phyloP scores from a whole-genome alignment of 495 filamentous ascomycete species.

The Talaromyces wortmannii region DNA sequence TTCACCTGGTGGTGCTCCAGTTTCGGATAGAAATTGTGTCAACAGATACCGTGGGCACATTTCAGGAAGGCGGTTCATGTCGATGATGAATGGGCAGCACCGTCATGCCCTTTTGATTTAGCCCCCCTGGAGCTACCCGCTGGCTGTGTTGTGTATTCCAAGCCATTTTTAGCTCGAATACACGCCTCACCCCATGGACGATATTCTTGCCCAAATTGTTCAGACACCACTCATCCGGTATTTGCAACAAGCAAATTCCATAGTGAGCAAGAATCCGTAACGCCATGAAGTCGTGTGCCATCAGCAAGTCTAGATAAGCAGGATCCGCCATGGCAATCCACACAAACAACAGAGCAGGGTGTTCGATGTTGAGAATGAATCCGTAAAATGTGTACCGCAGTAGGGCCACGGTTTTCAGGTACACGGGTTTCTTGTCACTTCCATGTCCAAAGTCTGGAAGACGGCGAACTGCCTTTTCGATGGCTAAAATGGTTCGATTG shows the following conservation, averaged over 20 bases:
- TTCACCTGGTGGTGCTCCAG: too few species aligned
- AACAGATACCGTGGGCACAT: background rate
- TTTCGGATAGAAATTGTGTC: too few species aligned
- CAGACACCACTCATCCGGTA: constrained; percentile 1
- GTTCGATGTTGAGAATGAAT: background rate
- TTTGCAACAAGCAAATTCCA: constrained; percentile 1
- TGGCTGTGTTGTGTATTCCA: background rate
- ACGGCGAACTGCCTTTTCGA: background rate
- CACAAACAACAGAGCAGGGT: constrained; percentile 2
- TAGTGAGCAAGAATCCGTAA: background rate
- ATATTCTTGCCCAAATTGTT: background rate
- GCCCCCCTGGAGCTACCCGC: background rate
- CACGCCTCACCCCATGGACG: background rate
- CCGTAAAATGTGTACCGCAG: background rate
- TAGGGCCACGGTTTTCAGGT: background rate
- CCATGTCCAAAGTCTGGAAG: background rate
- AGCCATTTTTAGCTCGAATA: background rate
- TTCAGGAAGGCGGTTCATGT: background rate
- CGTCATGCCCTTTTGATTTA: background rate
- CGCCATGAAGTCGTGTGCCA: background rate
- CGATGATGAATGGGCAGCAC: background rate
- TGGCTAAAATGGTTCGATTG: background rate
- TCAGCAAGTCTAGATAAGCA: background rate
- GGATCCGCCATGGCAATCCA: background rate
- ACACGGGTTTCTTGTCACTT: background rate